Evolutionary conservation across 306 rosid genomes (phyloP).

Genomic region (Spatholobus suberectus): DNA sequence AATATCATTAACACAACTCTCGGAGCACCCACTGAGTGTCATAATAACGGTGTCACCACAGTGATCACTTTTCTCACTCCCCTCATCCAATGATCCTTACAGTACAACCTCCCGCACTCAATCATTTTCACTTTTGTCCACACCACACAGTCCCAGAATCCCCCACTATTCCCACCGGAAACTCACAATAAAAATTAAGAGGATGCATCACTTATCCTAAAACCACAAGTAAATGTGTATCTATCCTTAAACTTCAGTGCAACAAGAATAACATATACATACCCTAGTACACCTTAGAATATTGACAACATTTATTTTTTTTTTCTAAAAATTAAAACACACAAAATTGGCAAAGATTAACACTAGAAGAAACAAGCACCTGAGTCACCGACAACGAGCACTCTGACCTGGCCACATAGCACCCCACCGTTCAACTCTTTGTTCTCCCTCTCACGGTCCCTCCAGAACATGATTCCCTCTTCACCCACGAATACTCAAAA

Average conservation of each 20-base stretch:
- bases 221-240: no score
- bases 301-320: not conserved
- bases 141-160: slow-evolving; percentile 1
- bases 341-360: slow-evolving; percentile 30
- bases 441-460: slow-evolving; percentile 87
- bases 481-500: slow-evolving; percentile 39
- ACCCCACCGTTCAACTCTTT: slow-evolving; percentile 76
- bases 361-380: no score
- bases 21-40: not conserved
- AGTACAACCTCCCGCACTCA: slow-evolving; percentile 3
- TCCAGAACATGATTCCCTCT: slow-evolving; percentile 81
- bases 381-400: slow-evolving; percentile 97
- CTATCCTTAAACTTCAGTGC: not conserved
- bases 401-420: slow-evolving; percentile 94
- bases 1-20: slow-evolving; percentile 2
- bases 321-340: slow-evolving; percentile 12
- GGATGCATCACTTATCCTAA: not conserved
- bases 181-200: not conserved
- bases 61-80: slow-evolving; percentile 7
- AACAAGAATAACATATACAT: not conserved
- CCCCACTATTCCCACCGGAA: not conserved
- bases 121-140: slow-evolving; percentile 13
- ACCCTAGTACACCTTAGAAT: not conserved
- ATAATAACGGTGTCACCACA: not conserved
- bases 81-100: not conserved